phyloP scores from a whole-genome alignment of 371 early-diverging fungal species.

The Mucor plumbeus region DNA sequence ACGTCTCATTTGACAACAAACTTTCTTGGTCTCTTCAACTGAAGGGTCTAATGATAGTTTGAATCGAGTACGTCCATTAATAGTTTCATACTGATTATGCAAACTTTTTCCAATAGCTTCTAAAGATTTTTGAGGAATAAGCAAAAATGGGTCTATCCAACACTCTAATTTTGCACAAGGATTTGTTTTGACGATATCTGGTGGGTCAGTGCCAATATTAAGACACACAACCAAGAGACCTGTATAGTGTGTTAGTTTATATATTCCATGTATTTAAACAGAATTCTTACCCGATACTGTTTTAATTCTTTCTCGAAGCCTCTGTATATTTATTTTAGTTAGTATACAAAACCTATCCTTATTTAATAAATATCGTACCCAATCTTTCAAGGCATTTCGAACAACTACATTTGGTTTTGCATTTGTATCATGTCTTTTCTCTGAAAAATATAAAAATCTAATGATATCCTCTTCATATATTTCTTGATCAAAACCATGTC shows the following conservation, averaged over 20 bases:
- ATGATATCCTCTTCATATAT: constrained; percentile 61
- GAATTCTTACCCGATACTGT: constrained; percentile 54
- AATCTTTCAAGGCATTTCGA: constrained; percentile 41
- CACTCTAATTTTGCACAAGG: constrained; percentile 93
- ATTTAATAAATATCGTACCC: constrained; percentile 34
- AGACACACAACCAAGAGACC: constrained; percentile 87
- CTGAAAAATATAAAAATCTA: constrained; percentile 63
- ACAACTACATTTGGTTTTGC: constrained; percentile 33
- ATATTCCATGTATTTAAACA: neutral
- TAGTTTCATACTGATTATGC: constrained; percentile 91
- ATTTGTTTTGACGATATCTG: constrained; percentile 88
- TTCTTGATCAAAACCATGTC: constrained; percentile 65
- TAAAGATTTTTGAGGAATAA: constrained; percentile 81
- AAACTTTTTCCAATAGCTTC: constrained; percentile 89
- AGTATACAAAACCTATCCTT: too few relatives aligned
- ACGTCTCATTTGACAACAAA: constrained; percentile 81
- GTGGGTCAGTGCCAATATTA: constrained; percentile 96
- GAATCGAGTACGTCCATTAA: constrained; percentile 89
- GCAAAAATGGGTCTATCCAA: constrained; percentile 92
- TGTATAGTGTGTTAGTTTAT: constrained; percentile 10
- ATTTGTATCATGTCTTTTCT: constrained; percentile 63
- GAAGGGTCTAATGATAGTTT: constrained; percentile 88
- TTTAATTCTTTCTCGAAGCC: constrained; percentile 53
- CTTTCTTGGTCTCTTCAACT: constrained; percentile 90
- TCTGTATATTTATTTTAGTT: constrained; percentile 9